phyloP scores from a whole-genome alignment of 1,284 basidiomycete genomes.

The Erythrobasidium hasegawianum region DNA sequence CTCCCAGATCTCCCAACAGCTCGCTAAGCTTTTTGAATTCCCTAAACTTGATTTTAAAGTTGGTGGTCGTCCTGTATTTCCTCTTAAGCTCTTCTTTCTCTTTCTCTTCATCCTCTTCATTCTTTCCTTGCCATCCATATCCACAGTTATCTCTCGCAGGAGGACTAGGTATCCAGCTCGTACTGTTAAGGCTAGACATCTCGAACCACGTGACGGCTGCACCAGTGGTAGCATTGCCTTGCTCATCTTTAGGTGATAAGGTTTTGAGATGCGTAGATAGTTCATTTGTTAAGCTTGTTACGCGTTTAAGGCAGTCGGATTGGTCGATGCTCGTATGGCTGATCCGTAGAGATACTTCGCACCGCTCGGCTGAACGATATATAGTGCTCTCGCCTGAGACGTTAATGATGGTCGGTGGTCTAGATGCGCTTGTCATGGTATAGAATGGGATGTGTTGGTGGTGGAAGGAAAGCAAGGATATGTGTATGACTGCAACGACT shows the following conservation, averaged over 20 bases:
- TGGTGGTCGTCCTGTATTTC: constrained; percentile 7
- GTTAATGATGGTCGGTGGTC: constrained; percentile 2
- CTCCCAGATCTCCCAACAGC: constrained; percentile 7
- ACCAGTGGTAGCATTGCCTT: not conserved
- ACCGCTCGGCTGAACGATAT: constrained; percentile 21
- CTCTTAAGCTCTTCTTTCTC: not conserved
- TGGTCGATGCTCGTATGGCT: constrained; percentile 9
- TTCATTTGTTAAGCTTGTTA: constrained; percentile 16
- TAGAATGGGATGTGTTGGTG: not conserved
- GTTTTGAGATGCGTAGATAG: constrained; percentile 12
- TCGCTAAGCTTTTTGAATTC: constrained; percentile 21
- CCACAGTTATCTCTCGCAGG: too few relatives aligned
- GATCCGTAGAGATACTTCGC: constrained; percentile 13
- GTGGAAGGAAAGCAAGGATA: not conserved
- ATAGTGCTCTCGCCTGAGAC: constrained; percentile 9
- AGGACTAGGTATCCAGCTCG: constrained; percentile 17
- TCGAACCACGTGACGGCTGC: constrained; percentile 20
- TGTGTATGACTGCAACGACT: not conserved
- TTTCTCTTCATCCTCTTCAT: not conserved
- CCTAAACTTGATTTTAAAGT: constrained; percentile 25
- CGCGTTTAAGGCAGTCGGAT: not conserved
- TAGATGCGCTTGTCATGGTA: not conserved
- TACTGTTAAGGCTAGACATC: constrained; percentile 17
- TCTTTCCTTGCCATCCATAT: too few relatives aligned
- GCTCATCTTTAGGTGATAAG: constrained; percentile 16